Percentiles rank a stretch among this genome's conserved stretches.
These are phyloP conservation scores for Umbelopsis isabellina DNA, from an alignment of 192 early-diverging fungal species.

Conservation along the genomic window DNA sequence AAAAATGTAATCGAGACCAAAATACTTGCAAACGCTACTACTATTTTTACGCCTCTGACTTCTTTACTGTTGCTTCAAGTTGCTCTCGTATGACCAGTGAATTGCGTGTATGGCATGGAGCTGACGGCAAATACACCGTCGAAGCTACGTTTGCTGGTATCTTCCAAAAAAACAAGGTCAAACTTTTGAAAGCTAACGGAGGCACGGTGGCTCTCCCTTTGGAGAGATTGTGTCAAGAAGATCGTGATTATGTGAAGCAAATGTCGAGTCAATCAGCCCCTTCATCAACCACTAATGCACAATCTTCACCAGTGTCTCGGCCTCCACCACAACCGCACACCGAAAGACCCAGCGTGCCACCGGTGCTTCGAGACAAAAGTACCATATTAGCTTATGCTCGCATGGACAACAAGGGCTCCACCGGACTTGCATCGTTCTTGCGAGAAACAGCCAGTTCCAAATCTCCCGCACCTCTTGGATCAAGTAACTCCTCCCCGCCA, in stretches of 20 bases:
- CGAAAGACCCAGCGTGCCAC: background rate
- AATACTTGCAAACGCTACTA: too few relatives aligned
- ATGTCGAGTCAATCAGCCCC: background rate
- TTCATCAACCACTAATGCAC: background rate
- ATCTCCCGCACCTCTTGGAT: too few relatives aligned
- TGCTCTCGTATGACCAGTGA: background rate
- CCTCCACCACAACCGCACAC: background rate
- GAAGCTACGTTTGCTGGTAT: conserved; percentile 19
- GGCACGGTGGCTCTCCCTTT: conserved; percentile 15
- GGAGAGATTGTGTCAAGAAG: background rate
- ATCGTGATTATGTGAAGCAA: conserved; percentile 5
- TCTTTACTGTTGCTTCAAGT: background rate
- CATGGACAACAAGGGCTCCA: background rate
- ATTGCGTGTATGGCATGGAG: conserved; percentile 14
- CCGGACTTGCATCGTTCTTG: conserved; percentile 4
- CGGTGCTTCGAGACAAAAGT: background rate
- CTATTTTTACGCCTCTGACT: background rate
- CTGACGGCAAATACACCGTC: conserved; percentile 15
- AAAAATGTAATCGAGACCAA: too few relatives aligned
- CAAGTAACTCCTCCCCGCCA: background rate
- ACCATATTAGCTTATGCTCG: conserved; percentile 7
- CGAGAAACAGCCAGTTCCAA: background rate
- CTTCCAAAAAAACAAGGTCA: conserved; percentile 25
- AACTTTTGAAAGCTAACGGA: conserved; percentile 16
- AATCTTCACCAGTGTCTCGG: background rate